These are phyloP conservation scores for Suillus bovinus DNA, from an alignment of 768 basidiomycete genomes.

Conservation along the genomic window DNA sequence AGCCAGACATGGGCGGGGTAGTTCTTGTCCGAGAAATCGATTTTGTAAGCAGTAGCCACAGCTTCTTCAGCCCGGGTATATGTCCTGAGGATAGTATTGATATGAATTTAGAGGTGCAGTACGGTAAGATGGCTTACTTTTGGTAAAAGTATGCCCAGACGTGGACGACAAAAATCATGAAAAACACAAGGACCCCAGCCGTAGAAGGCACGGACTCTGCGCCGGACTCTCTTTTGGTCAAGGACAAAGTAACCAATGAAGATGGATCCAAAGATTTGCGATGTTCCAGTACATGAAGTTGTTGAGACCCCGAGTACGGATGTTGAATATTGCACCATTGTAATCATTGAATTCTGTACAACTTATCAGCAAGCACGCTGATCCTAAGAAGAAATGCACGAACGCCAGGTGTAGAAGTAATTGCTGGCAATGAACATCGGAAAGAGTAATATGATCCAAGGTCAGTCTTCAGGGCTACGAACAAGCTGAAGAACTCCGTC, in stretches of 20 bases:
- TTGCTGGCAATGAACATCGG: conserved; percentile 86
- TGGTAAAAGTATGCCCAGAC: conserved; percentile 82
- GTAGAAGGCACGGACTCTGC: conserved; percentile 68
- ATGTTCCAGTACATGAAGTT: conserved; percentile 77
- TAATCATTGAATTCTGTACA: conserved; percentile 75
- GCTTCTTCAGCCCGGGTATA: conserved; percentile 56
- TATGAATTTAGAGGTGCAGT: not conserved
- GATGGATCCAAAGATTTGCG: conserved; percentile 77
- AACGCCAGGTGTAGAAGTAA: conserved; percentile 87
- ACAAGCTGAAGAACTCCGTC: conserved; percentile 68
- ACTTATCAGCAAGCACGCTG: conserved; percentile 7
- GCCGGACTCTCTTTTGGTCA: conserved; percentile 54
- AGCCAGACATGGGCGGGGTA: conserved; percentile 63
- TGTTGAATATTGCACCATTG: conserved; percentile 77
- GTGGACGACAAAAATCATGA: conserved; percentile 69
- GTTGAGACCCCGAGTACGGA: conserved; percentile 77
- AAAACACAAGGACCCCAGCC: conserved; percentile 68
- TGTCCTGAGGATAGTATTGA: conserved; percentile 29
- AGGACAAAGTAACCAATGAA: conserved; percentile 66
- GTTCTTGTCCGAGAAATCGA: conserved; percentile 58
- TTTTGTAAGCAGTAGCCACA: conserved; percentile 38
- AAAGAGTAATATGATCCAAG: conserved; percentile 72
- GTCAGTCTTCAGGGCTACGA: conserved; percentile 65
- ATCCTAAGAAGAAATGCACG: conserved; percentile 24
- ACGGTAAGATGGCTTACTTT: conserved; percentile 41